A percentile compares a stretch with the other conserved stretches of the same genome.
Conservation (phyloP, 2,329 filamentous ascomycete species). For the Paramyrothecium roridum region DNA sequence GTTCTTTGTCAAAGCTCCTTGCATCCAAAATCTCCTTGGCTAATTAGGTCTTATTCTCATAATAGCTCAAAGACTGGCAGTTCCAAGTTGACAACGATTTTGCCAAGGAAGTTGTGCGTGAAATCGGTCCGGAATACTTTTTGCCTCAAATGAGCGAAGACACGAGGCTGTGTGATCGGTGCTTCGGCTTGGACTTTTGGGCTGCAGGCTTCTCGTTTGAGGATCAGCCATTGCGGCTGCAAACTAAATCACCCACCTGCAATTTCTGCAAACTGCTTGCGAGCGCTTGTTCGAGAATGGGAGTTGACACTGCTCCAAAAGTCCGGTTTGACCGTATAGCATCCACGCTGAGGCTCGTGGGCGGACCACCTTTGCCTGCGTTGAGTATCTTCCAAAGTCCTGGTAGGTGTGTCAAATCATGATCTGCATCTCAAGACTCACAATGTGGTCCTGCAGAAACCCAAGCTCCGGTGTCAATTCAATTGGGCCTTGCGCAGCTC, state of each 20-base stretch:
- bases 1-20: too few relatives aligned
- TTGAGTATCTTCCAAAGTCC: neutral
- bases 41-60: too few relatives aligned
- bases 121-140: too few relatives aligned
- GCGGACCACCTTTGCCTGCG: neutral
- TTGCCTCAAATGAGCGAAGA: too few relatives aligned
- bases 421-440: neutral
- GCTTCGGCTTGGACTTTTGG: too few relatives aligned
- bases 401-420: neutral
- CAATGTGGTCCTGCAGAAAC: too few relatives aligned
- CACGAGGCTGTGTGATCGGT: too few relatives aligned
- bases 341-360: neutral
- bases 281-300: neutral
- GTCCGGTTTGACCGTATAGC: neutral
- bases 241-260: neutral
- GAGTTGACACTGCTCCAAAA: neutral
- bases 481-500: constrained; percentile 7
- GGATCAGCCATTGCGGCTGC: too few relatives aligned
- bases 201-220: too few relatives aligned
- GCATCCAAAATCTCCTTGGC: too few relatives aligned
- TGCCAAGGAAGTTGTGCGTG: neutral
- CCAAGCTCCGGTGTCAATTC: neutral
- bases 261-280: neutral
- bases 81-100: neutral
- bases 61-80: neutral